phyloP scores from a whole-genome alignment of 768 basidiomycete genomes.

The Neoboletus brunneissimus region DNA sequence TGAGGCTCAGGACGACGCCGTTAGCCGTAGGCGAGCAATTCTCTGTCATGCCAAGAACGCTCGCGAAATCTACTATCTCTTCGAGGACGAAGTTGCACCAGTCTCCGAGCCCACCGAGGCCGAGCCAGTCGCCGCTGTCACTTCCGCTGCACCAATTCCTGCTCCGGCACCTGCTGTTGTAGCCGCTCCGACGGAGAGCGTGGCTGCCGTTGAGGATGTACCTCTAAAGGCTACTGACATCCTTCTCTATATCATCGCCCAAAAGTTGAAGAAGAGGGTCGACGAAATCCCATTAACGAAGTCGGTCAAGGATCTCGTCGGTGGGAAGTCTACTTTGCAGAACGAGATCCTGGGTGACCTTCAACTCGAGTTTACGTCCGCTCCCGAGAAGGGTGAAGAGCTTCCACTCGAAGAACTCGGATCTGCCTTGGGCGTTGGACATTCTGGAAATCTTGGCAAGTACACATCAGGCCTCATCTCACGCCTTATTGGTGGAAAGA shows the following conservation, averaged over 20 bases:
- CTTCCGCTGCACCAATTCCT: slow-evolving; percentile 40
- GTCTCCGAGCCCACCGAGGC: slow-evolving; percentile 26
- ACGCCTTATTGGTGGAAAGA: slow-evolving; percentile 90
- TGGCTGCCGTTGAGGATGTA: slow-evolving; percentile 78
- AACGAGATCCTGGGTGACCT: slow-evolving; percentile 98
- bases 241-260: slow-evolving; percentile 84
- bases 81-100: slow-evolving; percentile 73
- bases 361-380: slow-evolving; percentile 90
- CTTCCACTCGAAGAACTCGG: slow-evolving; percentile 95
- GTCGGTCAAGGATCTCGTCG: slow-evolving; percentile 97
- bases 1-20: slow-evolving; percentile 83
- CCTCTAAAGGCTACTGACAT: slow-evolving; percentile 92
- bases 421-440: slow-evolving; percentile 74
- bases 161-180: slow-evolving; percentile 42
- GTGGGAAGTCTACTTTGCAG: slow-evolving; percentile 97
- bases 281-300: slow-evolving; percentile 88
- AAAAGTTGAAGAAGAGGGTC: slow-evolving; percentile 96
- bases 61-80: slow-evolving; percentile 97
- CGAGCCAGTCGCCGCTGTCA: slow-evolving; percentile 36
- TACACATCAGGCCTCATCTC: slow-evolving; percentile 89
- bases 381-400: slow-evolving; percentile 98
- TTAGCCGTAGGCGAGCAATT: slow-evolving; percentile 73
- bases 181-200: slow-evolving; percentile 57
- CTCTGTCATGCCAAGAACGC: slow-evolving; percentile 92
- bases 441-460: slow-evolving; percentile 87